Conservation (phyloP, 2,329 filamentous ascomycete genomes). For the Nemania sp. region DNA sequence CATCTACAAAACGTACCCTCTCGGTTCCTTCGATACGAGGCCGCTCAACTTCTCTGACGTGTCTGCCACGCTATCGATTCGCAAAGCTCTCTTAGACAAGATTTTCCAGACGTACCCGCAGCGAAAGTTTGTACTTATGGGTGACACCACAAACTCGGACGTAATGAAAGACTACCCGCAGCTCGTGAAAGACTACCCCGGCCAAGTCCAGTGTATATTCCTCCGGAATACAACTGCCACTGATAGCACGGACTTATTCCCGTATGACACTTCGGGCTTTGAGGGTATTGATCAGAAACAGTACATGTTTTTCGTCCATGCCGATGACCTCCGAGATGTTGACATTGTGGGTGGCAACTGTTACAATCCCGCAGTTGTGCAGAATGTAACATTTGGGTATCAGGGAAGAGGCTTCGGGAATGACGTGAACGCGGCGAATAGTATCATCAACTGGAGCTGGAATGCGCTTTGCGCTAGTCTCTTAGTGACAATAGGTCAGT, state of each 20-base stretch:
- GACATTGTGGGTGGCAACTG: conserved; percentile 78
- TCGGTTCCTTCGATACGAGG: conserved; percentile 81
- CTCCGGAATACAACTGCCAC: conserved; percentile 80
- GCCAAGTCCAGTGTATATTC: conserved; percentile 81
- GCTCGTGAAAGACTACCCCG: conserved; percentile 73
- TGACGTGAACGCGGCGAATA: conserved; percentile 47
- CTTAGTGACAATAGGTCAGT: conserved; percentile 19
- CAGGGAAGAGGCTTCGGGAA: conserved; percentile 66
- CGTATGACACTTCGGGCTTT: conserved; percentile 80
- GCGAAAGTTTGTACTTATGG: conserved; percentile 80
- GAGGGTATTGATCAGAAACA: conserved; percentile 71
- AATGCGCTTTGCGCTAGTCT: conserved; percentile 30
- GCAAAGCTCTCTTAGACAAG: conserved; percentile 75
- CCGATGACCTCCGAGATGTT: conserved; percentile 74
- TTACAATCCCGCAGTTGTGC: conserved; percentile 71
- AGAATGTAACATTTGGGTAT: conserved; percentile 78
- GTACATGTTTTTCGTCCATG: conserved; percentile 84
- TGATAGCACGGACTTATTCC: conserved; percentile 74
- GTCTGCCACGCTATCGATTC: conserved; percentile 76
- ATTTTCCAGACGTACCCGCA: conserved; percentile 80
- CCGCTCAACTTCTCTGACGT: conserved; percentile 85
- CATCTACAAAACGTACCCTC: conserved; percentile 82
- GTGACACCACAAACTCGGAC: conserved; percentile 81
- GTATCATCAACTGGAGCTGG: conserved; percentile 34
- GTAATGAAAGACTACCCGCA: conserved; percentile 75